A percentile compares a stretch with the other conserved stretches of the same genome.
phyloP scores from a whole-genome alignment of 2,329 filamentous ascomycete species.

The Hypoxylon sp. region DNA sequence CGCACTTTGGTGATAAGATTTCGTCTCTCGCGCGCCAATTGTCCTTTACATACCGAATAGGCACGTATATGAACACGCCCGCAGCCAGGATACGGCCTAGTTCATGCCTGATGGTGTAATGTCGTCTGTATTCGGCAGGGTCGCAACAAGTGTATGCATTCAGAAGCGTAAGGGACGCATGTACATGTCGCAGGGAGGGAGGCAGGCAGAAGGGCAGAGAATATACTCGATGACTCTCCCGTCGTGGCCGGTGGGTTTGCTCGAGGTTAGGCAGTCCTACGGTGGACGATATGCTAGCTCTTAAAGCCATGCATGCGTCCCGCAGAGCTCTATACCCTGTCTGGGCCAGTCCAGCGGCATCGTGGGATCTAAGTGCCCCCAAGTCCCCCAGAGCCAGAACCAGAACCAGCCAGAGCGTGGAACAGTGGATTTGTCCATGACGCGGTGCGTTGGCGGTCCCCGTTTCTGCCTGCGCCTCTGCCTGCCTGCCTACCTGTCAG shows the following conservation, averaged over 20 bases:
- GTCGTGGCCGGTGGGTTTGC: slow-evolving; percentile 22
- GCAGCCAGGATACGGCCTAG: slow-evolving; percentile 5
- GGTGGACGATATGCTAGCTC: slow-evolving; percentile 27
- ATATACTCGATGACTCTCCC: slow-evolving; percentile 34
- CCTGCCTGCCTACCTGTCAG: slow-evolving; percentile 33
- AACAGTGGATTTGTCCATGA: slow-evolving; percentile 22
- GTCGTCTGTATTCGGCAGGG: slow-evolving; percentile 14
- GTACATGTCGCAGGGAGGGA: background rate
- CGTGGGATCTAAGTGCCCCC: slow-evolving; percentile 13
- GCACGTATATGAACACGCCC: background rate
- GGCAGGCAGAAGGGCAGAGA: slow-evolving; percentile 4
- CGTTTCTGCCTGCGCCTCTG: slow-evolving; percentile 33
- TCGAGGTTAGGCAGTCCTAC: slow-evolving; percentile 26
- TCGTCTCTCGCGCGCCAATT: slow-evolving; percentile 19
- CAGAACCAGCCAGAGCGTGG: slow-evolving; percentile 18
- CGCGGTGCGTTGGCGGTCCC: slow-evolving; percentile 38
- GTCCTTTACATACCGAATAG: no score
- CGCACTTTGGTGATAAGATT: slow-evolving; percentile 23
- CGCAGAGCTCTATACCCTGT: slow-evolving; percentile 30
- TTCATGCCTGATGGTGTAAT: slow-evolving; percentile 28
- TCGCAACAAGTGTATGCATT: slow-evolving; percentile 3
- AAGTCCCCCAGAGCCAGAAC: no score
- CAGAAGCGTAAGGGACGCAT: slow-evolving; percentile 1
- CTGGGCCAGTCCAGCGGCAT: slow-evolving; percentile 31
- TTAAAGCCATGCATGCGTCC: slow-evolving; percentile 38